A percentile compares a stretch with the other conserved stretches of the same genome.
phyloP scores from a whole-genome alignment of 176 grass and related monocot species.

The Alloteropsis semialata region DNA sequence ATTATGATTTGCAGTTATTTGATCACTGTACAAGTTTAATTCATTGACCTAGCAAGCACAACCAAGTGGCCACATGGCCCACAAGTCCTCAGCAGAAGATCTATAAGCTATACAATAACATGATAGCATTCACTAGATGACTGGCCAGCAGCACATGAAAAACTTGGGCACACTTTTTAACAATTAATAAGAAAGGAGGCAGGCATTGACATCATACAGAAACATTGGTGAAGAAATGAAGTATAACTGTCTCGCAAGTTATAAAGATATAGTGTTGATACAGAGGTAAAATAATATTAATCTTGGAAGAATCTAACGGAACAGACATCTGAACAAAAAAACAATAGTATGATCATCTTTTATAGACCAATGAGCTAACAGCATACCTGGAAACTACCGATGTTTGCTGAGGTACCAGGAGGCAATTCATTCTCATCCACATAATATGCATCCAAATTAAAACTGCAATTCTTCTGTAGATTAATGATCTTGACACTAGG shows the following conservation, averaged over 20 bases:
- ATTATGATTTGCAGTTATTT: neutral
- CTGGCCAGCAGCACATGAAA: neutral
- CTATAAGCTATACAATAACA: conserved; percentile 11
- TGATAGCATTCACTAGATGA: neutral
- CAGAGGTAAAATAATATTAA: neutral
- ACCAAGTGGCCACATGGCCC: conserved; percentile 6
- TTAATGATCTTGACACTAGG: conserved; percentile 84
- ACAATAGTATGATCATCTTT: neutral
- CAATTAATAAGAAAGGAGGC: neutral
- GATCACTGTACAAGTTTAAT: conserved; percentile 9
- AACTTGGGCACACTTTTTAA: neutral
- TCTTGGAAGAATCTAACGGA: neutral
- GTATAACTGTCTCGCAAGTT: neutral
- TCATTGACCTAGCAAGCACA: neutral
- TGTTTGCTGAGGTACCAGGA: conserved; percentile 51
- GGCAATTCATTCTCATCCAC: conserved; percentile 71
- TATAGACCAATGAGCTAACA: neutral
- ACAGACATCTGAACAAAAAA: conserved; percentile 15
- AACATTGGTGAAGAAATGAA: conserved; percentile 13
- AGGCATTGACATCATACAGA: neutral
- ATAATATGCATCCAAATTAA: conserved; percentile 88
- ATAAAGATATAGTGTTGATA: conserved; percentile 4
- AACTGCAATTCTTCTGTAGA: conserved; percentile 47
- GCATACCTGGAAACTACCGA: conserved; percentile 82
- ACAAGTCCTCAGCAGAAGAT: neutral